Base-by-base conservation (phyloP, 176 grass and related monocot genomes). In the Pontederia crassipes region DNA sequence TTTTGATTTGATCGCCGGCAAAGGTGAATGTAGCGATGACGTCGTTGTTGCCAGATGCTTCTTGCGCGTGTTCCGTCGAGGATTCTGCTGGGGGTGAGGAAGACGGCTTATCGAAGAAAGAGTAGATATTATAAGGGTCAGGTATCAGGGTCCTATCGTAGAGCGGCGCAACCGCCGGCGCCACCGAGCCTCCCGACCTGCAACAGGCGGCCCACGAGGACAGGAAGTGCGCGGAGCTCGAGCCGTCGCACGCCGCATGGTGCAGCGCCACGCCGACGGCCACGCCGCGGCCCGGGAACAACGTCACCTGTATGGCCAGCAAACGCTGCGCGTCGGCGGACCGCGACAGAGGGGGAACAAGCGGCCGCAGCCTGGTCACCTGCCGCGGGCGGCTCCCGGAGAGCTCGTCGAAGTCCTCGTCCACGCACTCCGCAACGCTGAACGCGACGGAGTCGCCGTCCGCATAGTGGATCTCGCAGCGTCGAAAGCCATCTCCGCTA, bases 1-100 rank as follows among this genome's bases (percentile, higher is more conserved):
- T n/a, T 17, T 65, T 15, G 2, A 82, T 51, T 13, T 73, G 40
- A 0, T 72, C 17, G 13, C 15, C 45, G 4, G 16, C 0, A 9
- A 82, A 63, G 3, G 72, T 71, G 60, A 81, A 81, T 35, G 79
- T 81, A 12, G 72, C 66, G 57, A 60, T 45, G n/a, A 69, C 29
- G 55, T 54, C 28, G 8, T 81, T 59, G 49, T 52, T 27, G 29
- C 52, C 17, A 15, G 17, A 8, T 9, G 20, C 11, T 10, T 12
- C n/a, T 13, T 14, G 32, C n/a, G 17, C 15, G 14, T 10, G 1
- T 7, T 2, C 16, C 10, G 7, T 8, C 12, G 8, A 54, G 52
- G 14, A 16, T 3, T 13, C 13, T 7, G 49, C 9, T 15, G 4
- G n/a, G 15, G 10, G 18, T 6, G 17, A 17, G 15, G 40, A 45